Evolutionary conservation across 2,329 filamentous ascomycete species (phyloP).

Genomic region (Pyricularia grisea): DNA sequence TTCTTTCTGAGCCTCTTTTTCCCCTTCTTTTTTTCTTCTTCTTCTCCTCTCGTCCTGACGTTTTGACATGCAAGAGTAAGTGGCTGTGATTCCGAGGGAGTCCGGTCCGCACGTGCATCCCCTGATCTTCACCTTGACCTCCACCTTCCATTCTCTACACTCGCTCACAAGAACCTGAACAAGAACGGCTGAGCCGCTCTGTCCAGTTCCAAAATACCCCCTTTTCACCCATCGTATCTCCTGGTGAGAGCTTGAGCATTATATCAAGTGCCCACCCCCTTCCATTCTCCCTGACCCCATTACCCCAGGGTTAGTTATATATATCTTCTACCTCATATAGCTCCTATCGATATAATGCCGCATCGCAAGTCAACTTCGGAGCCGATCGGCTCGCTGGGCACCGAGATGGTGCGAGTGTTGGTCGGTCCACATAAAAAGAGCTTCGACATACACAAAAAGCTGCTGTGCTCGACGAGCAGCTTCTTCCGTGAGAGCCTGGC

Average conservation of each 20-base stretch:
- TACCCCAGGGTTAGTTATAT: not conserved
- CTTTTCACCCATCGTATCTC: not conserved
- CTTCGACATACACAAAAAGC: constrained; percentile 22
- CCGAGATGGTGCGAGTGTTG: constrained; percentile 17
- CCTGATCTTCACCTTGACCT: not conserved
- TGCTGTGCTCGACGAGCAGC: constrained; percentile 34
- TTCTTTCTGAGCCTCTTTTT: not conserved
- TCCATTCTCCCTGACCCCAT: not conserved
- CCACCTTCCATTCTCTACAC: not conserved
- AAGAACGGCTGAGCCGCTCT: not conserved
- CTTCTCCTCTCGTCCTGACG: not conserved
- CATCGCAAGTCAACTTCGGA: constrained; percentile 2
- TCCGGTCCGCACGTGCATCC: not conserved
- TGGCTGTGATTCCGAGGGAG: not conserved
- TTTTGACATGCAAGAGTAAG: not conserved
- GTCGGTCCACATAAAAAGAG: constrained; percentile 20
- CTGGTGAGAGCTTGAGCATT: not conserved
- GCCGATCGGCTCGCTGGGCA: constrained; percentile 9
- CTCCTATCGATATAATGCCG: not conserved
- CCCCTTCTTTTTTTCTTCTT: not conserved
- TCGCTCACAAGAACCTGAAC: not conserved
- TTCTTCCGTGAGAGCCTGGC: constrained; percentile 40
- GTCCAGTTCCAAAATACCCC: not conserved
- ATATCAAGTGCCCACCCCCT: not conserved
- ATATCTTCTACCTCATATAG: not conserved